Percentiles rank a stretch among this genome's conserved stretches.
These are phyloP conservation scores for Sporobolomyces roseus DNA, from an alignment of 768 basidiomycete genomes.

Conservation along the genomic window DNA sequence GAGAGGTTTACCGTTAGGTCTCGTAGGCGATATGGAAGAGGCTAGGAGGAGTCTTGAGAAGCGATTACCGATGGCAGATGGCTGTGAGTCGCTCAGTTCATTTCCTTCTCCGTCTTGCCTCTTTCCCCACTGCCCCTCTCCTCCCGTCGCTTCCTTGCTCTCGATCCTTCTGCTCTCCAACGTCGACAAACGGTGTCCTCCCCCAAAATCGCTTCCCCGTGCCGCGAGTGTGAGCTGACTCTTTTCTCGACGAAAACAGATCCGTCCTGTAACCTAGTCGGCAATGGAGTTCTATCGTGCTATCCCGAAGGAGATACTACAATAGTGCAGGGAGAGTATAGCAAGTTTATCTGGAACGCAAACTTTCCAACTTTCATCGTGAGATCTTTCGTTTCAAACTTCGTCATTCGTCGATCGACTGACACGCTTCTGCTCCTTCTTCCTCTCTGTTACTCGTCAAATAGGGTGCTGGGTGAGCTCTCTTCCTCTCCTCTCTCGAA, in stretches of 20 bases:
- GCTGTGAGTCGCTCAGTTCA: conserved; percentile 25
- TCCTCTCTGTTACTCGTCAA: conserved; percentile 57
- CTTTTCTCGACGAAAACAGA: too few species aligned
- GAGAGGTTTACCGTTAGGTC: background rate
- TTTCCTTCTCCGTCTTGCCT: too few species aligned
- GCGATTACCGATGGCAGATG: conserved; percentile 25
- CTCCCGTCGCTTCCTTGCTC: background rate
- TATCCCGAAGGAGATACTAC: conserved; percentile 60
- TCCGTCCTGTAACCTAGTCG: conserved; percentile 51
- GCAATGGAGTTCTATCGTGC: conserved; percentile 73
- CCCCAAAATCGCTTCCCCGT: too few species aligned
- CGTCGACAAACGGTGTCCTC: too few species aligned
- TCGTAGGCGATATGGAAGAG: background rate
- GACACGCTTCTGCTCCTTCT: too few species aligned
- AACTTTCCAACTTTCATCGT: conserved; percentile 36
- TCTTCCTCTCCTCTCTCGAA: too few species aligned
- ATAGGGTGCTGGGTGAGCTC: background rate
- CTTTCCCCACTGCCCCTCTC: too few species aligned
- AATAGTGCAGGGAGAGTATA: conserved; percentile 70
- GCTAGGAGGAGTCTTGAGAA: background rate
- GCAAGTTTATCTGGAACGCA: conserved; percentile 56
- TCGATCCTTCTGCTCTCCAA: conserved; percentile 48
- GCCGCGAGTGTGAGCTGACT: too few species aligned
- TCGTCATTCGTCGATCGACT: too few species aligned
- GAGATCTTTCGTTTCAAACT: background rate